A percentile compares a stretch with the other conserved stretches of the same genome.
phyloP scores from a whole-genome alignment of 1,284 basidiomycete species.

The Termitomyces sp. region DNA sequence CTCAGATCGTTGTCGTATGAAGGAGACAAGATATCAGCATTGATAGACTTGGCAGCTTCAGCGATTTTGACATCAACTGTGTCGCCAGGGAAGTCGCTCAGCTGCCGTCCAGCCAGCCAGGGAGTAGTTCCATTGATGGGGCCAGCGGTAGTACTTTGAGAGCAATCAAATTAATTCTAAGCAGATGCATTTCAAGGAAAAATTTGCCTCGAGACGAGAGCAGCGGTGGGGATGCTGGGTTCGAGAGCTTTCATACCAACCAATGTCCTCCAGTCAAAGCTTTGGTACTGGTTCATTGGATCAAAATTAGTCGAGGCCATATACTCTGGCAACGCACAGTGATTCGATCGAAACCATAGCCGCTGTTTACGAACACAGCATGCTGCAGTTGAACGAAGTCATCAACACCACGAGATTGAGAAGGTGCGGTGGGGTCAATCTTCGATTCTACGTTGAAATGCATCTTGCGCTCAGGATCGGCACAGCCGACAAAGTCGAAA shows the following conservation, averaged over 20 bases:
- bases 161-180: background rate
- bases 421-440: slow-evolving; percentile 54
- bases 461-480: slow-evolving; percentile 54
- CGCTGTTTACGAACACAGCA: slow-evolving; percentile 49
- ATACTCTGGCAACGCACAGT: slow-evolving; percentile 41
- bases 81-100: slow-evolving; percentile 53
- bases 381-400: slow-evolving; percentile 67
- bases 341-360: slow-evolving; percentile 51
- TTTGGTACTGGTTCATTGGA: slow-evolving; percentile 51
- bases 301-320: background rate
- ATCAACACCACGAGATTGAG: slow-evolving; percentile 52
- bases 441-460: slow-evolving; percentile 81
- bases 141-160: slow-evolving; percentile 23
- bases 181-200: background rate
- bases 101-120: slow-evolving; percentile 61
- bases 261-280: slow-evolving; percentile 74
- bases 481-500: slow-evolving; percentile 72
- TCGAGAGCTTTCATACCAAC: slow-evolving; percentile 61
- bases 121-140: slow-evolving; percentile 36
- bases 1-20: slow-evolving; percentile 32
- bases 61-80: slow-evolving; percentile 50
- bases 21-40: slow-evolving; percentile 67
- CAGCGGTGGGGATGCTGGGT: slow-evolving; percentile 46
- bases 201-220: slow-evolving; percentile 56
- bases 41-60: slow-evolving; percentile 62